These are phyloP conservation scores for Alloteropsis semialata DNA, from an alignment of 176 grass and related monocot species.

Conservation along the genomic window DNA sequence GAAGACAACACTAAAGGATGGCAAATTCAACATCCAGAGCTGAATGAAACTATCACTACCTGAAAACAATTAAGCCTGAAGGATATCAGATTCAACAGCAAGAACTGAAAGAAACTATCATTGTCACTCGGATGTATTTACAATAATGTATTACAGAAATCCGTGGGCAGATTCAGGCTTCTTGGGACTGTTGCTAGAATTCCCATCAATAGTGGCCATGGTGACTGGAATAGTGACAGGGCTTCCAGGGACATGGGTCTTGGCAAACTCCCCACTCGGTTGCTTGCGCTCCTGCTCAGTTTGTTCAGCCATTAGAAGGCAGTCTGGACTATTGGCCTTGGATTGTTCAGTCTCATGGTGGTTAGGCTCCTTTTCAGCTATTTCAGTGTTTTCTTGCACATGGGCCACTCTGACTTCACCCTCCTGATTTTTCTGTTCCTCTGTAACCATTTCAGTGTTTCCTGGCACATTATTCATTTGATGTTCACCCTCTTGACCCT, in stretches of 20 bases:
- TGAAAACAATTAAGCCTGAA: slow-evolving; percentile 3
- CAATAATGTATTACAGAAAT: slow-evolving; percentile 29
- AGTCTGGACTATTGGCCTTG: not conserved
- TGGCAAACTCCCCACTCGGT: slow-evolving; percentile 12
- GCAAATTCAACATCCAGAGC: not conserved
- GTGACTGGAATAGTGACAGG: slow-evolving; percentile 38
- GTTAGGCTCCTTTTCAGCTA: slow-evolving; percentile 6
- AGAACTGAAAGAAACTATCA: slow-evolving; percentile 4
- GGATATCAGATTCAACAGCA: not conserved
- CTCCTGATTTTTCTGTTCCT: not conserved
- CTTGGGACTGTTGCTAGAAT: slow-evolving; percentile 27
- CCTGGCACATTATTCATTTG: not conserved
- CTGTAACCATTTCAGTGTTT: slow-evolving; percentile 5
- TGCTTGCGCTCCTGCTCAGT: slow-evolving; percentile 29
- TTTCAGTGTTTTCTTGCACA: slow-evolving; percentile 12
- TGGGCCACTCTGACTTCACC: not conserved
- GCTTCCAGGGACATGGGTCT: slow-evolving; percentile 35
- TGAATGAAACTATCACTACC: slow-evolving; percentile 10
- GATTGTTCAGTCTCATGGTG: slow-evolving; percentile 2
- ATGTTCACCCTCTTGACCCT: not conserved
- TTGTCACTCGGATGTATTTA: slow-evolving; percentile 5
- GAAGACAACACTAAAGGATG: not conserved
- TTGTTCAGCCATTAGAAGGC: slow-evolving; percentile 16
- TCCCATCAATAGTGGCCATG: slow-evolving; percentile 11
- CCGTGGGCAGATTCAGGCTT: slow-evolving; percentile 49